Evolutionary conservation across 2,329 filamentous ascomycete species (phyloP).

Genomic region (Orbilia oligospora): DNA sequence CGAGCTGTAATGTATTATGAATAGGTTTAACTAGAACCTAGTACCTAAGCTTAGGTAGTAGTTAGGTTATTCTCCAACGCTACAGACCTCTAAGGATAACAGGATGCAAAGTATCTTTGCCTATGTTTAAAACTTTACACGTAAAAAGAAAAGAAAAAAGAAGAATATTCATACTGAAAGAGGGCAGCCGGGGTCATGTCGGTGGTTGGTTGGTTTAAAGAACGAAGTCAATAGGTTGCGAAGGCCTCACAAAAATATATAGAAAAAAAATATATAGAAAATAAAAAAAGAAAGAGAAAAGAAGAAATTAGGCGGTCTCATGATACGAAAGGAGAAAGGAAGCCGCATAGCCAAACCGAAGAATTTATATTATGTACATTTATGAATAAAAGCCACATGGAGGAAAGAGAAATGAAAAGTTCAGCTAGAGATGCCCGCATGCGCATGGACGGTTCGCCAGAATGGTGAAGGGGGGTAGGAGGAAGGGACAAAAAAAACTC

Average conservation of each 20-base stretch:
- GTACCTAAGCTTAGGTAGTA: too few relatives aligned
- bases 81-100: neutral
- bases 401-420: conserved; percentile 11
- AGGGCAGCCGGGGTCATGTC: neutral
- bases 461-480: neutral
- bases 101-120: conserved; percentile 8
- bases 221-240: conserved; percentile 23
- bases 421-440: conserved; percentile 48
- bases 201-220: neutral
- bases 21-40: too few relatives aligned
- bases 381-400: conserved; percentile 28
- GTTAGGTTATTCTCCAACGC: neutral
- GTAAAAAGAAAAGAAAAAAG: too few relatives aligned
- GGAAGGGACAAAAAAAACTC: conserved; percentile 21
- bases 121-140: conserved; percentile 32
- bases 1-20: too few relatives aligned
- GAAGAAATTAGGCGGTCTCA: neutral
- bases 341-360: conserved; percentile 14
- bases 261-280: too few relatives aligned
- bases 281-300: conserved; percentile 7
- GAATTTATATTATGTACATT: conserved; percentile 55
- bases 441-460: conserved; percentile 6
- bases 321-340: neutral
- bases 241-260: conserved; percentile 31
- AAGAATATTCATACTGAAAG: neutral